A percentile compares a stretch with the other conserved stretches of the same genome.
These are phyloP conservation scores for Schizophyllum commune DNA, from an alignment of 1,284 basidiomycete genomes.

Conservation along the genomic window DNA sequence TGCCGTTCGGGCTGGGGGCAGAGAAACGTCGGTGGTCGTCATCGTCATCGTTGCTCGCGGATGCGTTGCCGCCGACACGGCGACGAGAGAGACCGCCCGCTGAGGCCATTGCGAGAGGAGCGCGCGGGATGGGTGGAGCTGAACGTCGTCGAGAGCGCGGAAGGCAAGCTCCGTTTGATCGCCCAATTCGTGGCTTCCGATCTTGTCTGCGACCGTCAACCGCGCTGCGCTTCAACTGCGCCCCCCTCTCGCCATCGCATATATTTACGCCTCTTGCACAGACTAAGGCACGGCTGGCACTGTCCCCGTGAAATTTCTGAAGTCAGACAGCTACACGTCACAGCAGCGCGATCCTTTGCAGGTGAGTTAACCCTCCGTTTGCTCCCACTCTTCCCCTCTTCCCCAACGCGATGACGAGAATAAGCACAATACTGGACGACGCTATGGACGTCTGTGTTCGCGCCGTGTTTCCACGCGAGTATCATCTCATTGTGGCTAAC, in stretches of 20 bases:
- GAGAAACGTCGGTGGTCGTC: constrained; percentile 14
- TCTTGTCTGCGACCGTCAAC: too few species aligned
- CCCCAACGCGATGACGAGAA: background rate
- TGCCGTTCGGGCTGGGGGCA: background rate
- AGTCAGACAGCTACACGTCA: background rate
- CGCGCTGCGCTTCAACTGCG: too few species aligned
- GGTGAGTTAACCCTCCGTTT: background rate
- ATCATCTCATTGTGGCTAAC: background rate
- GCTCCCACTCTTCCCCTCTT: background rate
- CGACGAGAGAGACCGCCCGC: constrained; percentile 44
- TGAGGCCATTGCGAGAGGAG: constrained; percentile 5
- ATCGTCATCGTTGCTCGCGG: constrained; percentile 23
- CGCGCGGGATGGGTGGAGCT: background rate
- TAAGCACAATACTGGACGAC: background rate
- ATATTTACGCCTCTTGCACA: too few species aligned
- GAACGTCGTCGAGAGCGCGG: background rate
- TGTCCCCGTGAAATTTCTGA: too few species aligned
- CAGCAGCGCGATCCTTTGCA: too few species aligned
- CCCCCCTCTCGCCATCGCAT: too few species aligned
- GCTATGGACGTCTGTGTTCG: background rate
- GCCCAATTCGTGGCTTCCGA: background rate
- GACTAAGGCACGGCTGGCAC: too few species aligned
- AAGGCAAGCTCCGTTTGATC: background rate
- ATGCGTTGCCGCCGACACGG: constrained; percentile 35
- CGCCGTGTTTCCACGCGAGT: background rate